Percentiles rank a stretch among this genome's conserved stretches.
Evolutionary conservation across 169 alveolate species (phyloP).

Genomic region (Cryptosporidium muris): DNA sequence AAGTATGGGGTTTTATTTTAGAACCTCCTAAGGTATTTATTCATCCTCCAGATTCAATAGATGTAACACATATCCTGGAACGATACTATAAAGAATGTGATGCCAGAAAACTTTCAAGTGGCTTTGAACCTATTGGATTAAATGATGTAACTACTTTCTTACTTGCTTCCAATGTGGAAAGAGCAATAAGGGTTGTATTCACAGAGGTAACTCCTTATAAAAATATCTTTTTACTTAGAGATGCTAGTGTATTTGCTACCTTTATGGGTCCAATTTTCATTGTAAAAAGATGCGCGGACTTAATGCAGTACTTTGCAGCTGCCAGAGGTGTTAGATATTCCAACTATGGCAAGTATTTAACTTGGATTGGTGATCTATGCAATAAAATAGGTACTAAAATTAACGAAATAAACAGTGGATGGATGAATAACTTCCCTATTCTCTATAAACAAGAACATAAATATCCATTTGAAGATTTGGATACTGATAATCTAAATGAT

Average conservation of each 20-base stretch:
- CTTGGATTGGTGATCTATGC: slow-evolving; percentile 58
- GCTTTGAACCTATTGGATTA: slow-evolving; percentile 67
- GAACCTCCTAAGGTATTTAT: slow-evolving; percentile 62
- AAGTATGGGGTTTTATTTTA: slow-evolving; percentile 23
- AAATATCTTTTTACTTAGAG: slow-evolving; percentile 36
- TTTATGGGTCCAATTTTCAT: slow-evolving; percentile 69
- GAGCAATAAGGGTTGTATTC: slow-evolving; percentile 46
- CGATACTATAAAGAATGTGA: slow-evolving; percentile 67
- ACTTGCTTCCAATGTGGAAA: slow-evolving; percentile 55
- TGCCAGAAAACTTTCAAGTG: slow-evolving; percentile 61
- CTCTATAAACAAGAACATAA: slow-evolving; percentile 9
- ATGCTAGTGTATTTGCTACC: slow-evolving; percentile 54
- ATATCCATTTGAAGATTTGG: no score
- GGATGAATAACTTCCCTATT: slow-evolving; percentile 22
- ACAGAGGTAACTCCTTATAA: slow-evolving; percentile 62
- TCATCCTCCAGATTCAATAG: slow-evolving; percentile 68
- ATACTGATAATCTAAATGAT: no score
- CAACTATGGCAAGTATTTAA: slow-evolving; percentile 30
- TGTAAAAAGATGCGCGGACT: slow-evolving; percentile 56
- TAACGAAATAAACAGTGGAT: slow-evolving; percentile 50
- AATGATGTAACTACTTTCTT: slow-evolving; percentile 57
- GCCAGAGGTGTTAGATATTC: slow-evolving; percentile 70
- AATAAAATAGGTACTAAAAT: slow-evolving; percentile 42
- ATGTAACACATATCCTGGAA: slow-evolving; percentile 52
- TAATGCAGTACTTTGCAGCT: slow-evolving; percentile 63